phyloP scores from a whole-genome alignment of 495 filamentous ascomycete genomes.

The Penicillium paxilli region DNA sequence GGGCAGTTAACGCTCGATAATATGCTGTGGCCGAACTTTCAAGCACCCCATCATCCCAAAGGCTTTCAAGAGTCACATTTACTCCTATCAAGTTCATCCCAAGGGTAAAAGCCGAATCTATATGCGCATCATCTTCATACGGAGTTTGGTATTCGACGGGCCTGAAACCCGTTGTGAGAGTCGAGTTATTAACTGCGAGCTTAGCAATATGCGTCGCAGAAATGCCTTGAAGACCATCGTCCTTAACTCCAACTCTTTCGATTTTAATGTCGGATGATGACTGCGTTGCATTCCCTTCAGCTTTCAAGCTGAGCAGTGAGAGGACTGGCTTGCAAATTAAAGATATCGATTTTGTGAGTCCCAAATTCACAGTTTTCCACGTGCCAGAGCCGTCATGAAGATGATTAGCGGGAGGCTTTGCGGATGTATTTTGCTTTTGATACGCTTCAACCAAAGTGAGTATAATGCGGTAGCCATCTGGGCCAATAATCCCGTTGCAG shows the following conservation, averaged over 20 bases:
- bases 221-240: neutral
- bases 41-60: constrained; percentile 2
- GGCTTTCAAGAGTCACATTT: neutral
- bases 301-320: constrained; percentile 4
- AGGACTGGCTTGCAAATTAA: constrained; percentile 12
- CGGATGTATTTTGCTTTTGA: neutral
- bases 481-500: neutral
- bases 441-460: neutral
- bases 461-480: constrained; percentile 4
- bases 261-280: neutral
- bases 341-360: neutral
- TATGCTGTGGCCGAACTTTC: neutral
- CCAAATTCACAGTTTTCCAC: neutral
- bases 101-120: neutral
- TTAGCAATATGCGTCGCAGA: neutral
- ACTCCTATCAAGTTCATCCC: constrained; percentile 2
- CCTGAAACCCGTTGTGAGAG: neutral
- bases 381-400: neutral
- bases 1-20: constrained; percentile 11
- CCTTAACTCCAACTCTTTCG: neutral
- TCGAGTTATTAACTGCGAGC: neutral
- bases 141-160: neutral
- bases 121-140: neutral
- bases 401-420: neutral
- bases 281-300: constrained; percentile 3